Conservation (phyloP, 805 yeast species). For the Saturnispora hagleri region DNA sequence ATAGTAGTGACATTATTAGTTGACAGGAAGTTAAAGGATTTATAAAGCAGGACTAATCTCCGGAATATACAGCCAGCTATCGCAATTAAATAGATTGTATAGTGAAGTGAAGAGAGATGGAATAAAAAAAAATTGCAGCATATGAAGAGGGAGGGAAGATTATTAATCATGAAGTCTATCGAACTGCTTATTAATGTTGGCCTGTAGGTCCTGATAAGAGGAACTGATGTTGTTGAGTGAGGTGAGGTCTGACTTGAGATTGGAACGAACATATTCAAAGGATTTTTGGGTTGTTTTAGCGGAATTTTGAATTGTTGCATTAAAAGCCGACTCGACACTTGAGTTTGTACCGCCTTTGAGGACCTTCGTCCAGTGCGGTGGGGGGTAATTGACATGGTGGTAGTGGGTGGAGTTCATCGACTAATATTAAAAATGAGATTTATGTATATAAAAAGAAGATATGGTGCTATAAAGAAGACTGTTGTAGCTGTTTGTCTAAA, state of each 20-base stretch:
- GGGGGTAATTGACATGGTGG: not conserved
- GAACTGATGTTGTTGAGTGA: not conserved
- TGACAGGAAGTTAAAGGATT: not conserved
- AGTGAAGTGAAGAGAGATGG: not conserved
- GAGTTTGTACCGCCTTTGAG: not conserved
- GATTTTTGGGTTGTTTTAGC: not conserved
- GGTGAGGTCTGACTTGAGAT: not conserved
- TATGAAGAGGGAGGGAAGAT: not conserved
- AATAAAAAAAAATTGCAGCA: not conserved
- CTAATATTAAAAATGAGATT: not conserved
- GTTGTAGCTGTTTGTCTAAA: slow-evolving; percentile 39
- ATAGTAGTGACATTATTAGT: not conserved
- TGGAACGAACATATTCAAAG: slow-evolving; percentile 1
- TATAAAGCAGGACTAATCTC: not conserved
- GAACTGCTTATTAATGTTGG: not conserved
- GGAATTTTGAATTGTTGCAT: slow-evolving; percentile 1
- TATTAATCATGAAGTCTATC: not conserved
- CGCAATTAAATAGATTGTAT: not conserved
- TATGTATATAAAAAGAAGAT: not conserved
- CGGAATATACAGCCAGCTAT: not conserved
- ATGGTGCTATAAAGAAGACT: not conserved
- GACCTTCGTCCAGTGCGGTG: not conserved
- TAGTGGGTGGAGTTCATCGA: not conserved
- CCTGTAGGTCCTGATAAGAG: not conserved
- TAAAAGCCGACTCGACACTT: not conserved